These are phyloP conservation scores for Dioszegia aurantiaca DNA, from an alignment of 768 basidiomycete species.

Conservation along the genomic window DNA sequence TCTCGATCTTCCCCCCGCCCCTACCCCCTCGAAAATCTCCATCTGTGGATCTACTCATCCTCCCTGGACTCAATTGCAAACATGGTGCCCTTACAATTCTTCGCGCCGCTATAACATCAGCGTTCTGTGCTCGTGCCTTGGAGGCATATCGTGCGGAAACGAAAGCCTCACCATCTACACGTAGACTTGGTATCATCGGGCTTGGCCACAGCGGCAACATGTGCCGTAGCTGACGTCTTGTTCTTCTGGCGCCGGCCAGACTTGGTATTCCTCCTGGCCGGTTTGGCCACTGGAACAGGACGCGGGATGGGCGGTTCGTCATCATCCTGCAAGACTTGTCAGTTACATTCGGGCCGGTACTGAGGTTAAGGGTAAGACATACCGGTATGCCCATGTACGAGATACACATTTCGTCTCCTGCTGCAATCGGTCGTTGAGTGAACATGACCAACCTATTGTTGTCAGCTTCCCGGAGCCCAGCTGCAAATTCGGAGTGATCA, in stretches of 20 bases:
- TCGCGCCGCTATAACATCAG: slow-evolving; percentile 18
- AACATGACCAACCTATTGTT: slow-evolving; percentile 43
- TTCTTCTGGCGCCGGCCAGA: not conserved
- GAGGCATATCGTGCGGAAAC: too few species aligned
- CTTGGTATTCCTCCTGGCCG: not conserved
- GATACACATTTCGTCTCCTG: slow-evolving; percentile 47
- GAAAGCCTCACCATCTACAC: slow-evolving; percentile 15
- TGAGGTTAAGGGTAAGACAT: slow-evolving; percentile 6
- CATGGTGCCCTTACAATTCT: slow-evolving; percentile 40
- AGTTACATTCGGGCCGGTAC: not conserved
- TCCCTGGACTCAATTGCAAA: slow-evolving; percentile 17
- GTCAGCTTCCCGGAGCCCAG: not conserved
- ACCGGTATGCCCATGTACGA: slow-evolving; percentile 49
- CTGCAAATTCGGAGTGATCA: not conserved
- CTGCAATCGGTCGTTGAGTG: slow-evolving; percentile 33
- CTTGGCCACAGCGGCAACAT: slow-evolving; percentile 11
- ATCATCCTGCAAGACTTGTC: slow-evolving; percentile 1
- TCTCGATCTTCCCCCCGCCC: too few species aligned
- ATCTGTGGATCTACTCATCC: too few species aligned
- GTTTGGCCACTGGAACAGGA: not conserved
- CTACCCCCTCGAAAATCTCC: too few species aligned
- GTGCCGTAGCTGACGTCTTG: slow-evolving; percentile 22
- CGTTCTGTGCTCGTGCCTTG: too few species aligned
- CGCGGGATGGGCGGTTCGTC: slow-evolving; percentile 5
- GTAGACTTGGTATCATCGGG: not conserved